These are phyloP conservation scores for Vaccinium corymbosum DNA, from an alignment of 148 eudicot genomes.

Conservation along the genomic window DNA sequence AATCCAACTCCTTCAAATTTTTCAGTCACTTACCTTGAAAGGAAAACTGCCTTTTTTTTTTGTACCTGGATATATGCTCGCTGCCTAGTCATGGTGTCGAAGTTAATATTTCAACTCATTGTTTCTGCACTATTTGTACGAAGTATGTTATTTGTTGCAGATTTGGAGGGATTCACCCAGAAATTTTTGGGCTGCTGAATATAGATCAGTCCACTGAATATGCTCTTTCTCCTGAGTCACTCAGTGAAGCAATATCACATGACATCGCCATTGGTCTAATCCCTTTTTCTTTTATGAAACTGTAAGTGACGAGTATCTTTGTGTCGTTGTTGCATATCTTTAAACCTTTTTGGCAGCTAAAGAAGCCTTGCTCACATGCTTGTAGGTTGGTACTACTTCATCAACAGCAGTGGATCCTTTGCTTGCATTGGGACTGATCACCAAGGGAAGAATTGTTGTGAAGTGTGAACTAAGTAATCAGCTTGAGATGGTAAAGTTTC, in stretches of 20 bases:
- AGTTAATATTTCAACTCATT: background rate
- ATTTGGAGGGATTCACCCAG: conserved; percentile 84
- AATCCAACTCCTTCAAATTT: background rate
- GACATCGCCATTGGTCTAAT: conserved; percentile 68
- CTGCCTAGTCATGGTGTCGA: background rate
- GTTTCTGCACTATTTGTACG: background rate
- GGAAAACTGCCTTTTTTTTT: background rate
- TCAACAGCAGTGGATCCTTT: conserved; percentile 95
- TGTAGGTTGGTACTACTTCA: conserved; percentile 92
- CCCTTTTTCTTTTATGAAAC: conserved; percentile 83
- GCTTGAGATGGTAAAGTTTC: conserved; percentile 9
- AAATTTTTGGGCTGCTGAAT: conserved; percentile 67
- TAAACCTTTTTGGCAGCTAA: background rate
- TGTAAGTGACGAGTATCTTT: conserved; percentile 42
- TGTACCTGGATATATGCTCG: background rate
- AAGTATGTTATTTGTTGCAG: conserved; percentile 36
- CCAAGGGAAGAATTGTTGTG: conserved; percentile 50
- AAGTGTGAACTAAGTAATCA: background rate
- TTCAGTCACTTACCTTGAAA: background rate
- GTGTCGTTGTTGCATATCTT: background rate
- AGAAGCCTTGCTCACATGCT: conserved; percentile 4
- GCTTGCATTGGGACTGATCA: conserved; percentile 61
- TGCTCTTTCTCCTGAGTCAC: conserved; percentile 70
- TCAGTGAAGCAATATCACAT: conserved; percentile 47
- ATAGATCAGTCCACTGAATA: conserved; percentile 59